Base-by-base conservation (phyloP, 306 rosid species). In the Ormosia semicastrata region DNA sequence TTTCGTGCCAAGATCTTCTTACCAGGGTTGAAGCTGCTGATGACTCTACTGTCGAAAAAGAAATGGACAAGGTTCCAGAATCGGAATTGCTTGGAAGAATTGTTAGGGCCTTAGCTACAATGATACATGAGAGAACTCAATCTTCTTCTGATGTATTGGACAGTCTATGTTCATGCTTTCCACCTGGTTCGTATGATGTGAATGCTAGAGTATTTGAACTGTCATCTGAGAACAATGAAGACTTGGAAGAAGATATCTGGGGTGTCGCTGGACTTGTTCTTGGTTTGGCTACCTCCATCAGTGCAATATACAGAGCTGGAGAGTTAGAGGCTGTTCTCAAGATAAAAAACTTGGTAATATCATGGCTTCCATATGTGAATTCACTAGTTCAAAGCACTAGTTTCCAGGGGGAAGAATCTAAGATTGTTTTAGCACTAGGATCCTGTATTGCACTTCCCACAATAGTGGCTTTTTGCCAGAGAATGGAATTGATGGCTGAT, bases 251-350 rank as follows among this genome's bases (percentile, higher is more conserved):
- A 81, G 99, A 95, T 84, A 87, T 92, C 75, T 93, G 98, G 98
- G 99, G 97, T 85, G 89, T 95, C 84, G 90, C 97, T 81, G 99
- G 99, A 84, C 94, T 95, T 84, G 92, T 95, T 73, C 88, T 93
- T 84, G 99, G 99, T 84, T 87, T 93, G 89, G 93, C 93, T 11
- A 86, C 87, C 71, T 85, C 94, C 59, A 74, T 93, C 43, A 71
- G 88, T 83, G 96, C 97, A 67, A 34, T 93, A 80, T 92, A 90
- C 89, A 86, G 94, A 86, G 86, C 91, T 71, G 97, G 96, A 75
- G 82, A 80, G 62, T 87, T 90, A 73, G 90, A 89, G 70, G 85
- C 88, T 74, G 95, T 93, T 62, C 87, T 86, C 80, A 92, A 92
- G 91, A 88, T 93, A 41, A 93, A 95, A 85, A 85, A 75, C 41